These are phyloP conservation scores for Aspergillus fijiensis DNA, from an alignment of 2,329 filamentous ascomycete genomes.

Conservation along the genomic window DNA sequence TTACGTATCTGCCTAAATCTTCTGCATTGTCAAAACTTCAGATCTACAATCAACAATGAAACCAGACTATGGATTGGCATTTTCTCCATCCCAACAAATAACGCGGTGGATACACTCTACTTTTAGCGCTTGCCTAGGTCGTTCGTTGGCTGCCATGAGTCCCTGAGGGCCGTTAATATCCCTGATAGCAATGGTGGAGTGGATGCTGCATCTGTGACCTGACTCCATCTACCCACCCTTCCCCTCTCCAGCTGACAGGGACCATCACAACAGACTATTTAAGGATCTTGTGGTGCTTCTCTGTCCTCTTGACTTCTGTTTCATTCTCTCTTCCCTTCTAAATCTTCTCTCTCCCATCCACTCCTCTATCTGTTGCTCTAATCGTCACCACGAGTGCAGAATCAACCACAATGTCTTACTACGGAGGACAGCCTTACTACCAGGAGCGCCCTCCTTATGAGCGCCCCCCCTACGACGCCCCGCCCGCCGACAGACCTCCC, in stretches of 20 bases:
- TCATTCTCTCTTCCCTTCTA: constrained; percentile 4
- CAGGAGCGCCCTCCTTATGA: constrained; percentile 15
- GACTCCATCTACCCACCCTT: neutral
- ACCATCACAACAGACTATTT: neutral
- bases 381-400: neutral
- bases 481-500: constrained; percentile 4
- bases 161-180: neutral
- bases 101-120: constrained; percentile 16
- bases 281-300: neutral
- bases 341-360: constrained; percentile 1
- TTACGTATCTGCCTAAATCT: constrained; percentile 24
- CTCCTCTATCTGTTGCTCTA: neutral
- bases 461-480: constrained; percentile 6
- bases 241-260: constrained; percentile 8
- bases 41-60: constrained; percentile 7
- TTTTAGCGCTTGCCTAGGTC: constrained; percentile 10
- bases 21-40: constrained; percentile 10
- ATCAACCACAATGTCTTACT: constrained; percentile 18
- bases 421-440: constrained; percentile 15
- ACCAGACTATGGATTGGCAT: constrained; percentile 16
- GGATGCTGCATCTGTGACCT: constrained; percentile 6
- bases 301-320: neutral
- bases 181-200: neutral
- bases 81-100: constrained; percentile 17
- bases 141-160: neutral